Evolutionary conservation across 805 yeast species (phyloP), one percentile per base, ranked within the genome.

Genomic region (Wickerhamomyces pijperi): DNA sequence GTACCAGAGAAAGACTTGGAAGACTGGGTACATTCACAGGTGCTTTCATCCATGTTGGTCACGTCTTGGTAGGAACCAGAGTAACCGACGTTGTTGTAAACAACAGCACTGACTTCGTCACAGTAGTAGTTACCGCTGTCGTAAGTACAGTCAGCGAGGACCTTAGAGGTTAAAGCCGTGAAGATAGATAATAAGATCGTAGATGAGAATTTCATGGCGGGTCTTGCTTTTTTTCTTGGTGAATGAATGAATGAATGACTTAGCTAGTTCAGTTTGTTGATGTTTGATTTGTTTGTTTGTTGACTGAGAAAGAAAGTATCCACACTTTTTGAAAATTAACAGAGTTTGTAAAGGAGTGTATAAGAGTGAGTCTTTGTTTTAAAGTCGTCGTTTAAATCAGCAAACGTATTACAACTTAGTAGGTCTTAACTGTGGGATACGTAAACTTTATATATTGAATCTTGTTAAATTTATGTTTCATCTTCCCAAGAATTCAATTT

Each of bases 81-180:
- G 61, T 70, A 85, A 28, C 97, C 97, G 42, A 92, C 73, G 49
- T 77, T 76, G 35, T 67, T 47, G 68, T 82, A 85, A 42, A 68
- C 65, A 44, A 84, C 69, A 45, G 84, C 88, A 45, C 63, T 53
- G 38, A 83, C 83, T 46, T 74, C 62, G 47, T 73, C 63, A 67
- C 97, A 87, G 75, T 82, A 88, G 70, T 79, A 81, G 69, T 85
- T 85, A 50, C 96, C 95, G 47, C 63, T 71, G 32, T 68, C 70
- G 44, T 60, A 56, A 35, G 63, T 48, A 54, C 81, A 74, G 20
- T 51, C 58, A 36, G 64, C 63, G 32, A 44, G 15, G 38, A 42
- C 52, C 38, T 39, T 38, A 19, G 48, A 28, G n/a, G 44, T 39
- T 20, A 51, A 35, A 6, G 49, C 46, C 13, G 50, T 36, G 15